phyloP scores from a whole-genome alignment of 345 rosid genomes.

The Populus nigra region DNA sequence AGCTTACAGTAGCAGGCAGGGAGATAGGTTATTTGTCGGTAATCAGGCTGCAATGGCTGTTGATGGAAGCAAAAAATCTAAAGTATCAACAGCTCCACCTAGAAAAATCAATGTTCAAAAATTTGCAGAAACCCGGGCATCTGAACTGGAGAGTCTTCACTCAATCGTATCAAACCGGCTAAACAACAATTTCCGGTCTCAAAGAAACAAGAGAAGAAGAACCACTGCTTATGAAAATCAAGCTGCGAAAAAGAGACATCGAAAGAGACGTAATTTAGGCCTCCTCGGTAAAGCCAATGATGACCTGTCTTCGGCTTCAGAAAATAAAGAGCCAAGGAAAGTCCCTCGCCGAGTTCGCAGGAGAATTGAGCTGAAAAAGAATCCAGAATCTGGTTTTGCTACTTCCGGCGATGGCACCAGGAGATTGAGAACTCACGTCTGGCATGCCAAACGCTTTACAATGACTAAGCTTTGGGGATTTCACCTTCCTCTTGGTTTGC shows the following conservation, averaged over 20 bases:
- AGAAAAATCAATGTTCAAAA: slow-evolving; percentile 62
- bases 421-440: slow-evolving; percentile 86
- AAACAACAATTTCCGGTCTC: slow-evolving; percentile 55
- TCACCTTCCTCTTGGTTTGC: slow-evolving; percentile 82
- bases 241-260: slow-evolving; percentile 44
- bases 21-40: not conserved
- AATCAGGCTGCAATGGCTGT: slow-evolving; percentile 27
- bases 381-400: slow-evolving; percentile 54
- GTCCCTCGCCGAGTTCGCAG: slow-evolving; percentile 54
- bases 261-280: slow-evolving; percentile 43
- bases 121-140: slow-evolving; percentile 63
- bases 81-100: slow-evolving; percentile 38
- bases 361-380: slow-evolving; percentile 58
- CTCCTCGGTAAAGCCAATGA: slow-evolving; percentile 17
- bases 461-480: slow-evolving; percentile 87
- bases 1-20: too few species aligned
- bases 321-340: slow-evolving; percentile 20
- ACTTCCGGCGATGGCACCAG: slow-evolving; percentile 80
- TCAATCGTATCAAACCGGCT: slow-evolving; percentile 50
- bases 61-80: slow-evolving; percentile 36
- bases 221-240: slow-evolving; percentile 59
- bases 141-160: slow-evolving; percentile 68
- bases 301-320: slow-evolving; percentile 8
- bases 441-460: slow-evolving; percentile 87
- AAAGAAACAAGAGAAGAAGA: slow-evolving; percentile 78